Evolutionary conservation across 2,329 filamentous ascomycete genomes (phyloP).

Genomic region (Escovopsis weberi): DNA sequence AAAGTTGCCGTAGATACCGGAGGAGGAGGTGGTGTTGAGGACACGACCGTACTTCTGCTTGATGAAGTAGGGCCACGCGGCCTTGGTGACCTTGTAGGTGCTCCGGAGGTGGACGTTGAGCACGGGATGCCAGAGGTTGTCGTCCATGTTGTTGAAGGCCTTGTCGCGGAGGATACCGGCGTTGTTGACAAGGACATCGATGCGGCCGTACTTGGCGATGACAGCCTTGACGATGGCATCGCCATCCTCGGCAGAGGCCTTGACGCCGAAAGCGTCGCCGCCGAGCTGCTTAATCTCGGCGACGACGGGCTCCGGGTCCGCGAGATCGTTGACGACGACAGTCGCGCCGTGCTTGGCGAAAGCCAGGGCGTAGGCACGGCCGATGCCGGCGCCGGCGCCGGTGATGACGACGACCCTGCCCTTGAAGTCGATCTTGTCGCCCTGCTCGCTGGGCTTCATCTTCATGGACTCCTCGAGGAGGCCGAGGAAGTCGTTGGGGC

Average conservation of each 20-base stretch:
- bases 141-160: slow-evolving; percentile 95
- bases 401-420: slow-evolving; percentile 80
- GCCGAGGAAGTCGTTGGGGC: slow-evolving; percentile 75
- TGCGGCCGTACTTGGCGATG: slow-evolving; percentile 82
- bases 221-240: slow-evolving; percentile 83
- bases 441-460: slow-evolving; percentile 55
- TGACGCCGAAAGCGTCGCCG: slow-evolving; percentile 82
- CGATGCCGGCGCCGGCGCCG: slow-evolving; percentile 79
- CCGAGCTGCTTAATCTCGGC: slow-evolving; percentile 83
- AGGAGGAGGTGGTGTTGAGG: slow-evolving; percentile 92
- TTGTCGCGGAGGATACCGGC: slow-evolving; percentile 96
- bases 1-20: slow-evolving; percentile 98
- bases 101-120: slow-evolving; percentile 84
- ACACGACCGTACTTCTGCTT: slow-evolving; percentile 98
- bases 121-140: slow-evolving; percentile 83
- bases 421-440: slow-evolving; percentile 64
- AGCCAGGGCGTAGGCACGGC: slow-evolving; percentile 76
- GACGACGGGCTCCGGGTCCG: slow-evolving; percentile 79
- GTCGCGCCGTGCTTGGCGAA: slow-evolving; percentile 74
- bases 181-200: slow-evolving; percentile 96
- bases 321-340: slow-evolving; percentile 91
- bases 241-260: slow-evolving; percentile 85
- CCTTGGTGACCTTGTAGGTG: slow-evolving; percentile 94
- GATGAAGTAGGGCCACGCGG: slow-evolving; percentile 92
- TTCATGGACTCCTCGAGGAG: slow-evolving; percentile 75